phyloP scores from a whole-genome alignment of 2,329 filamentous ascomycete species.

The Pseudopyricularia javanii region DNA sequence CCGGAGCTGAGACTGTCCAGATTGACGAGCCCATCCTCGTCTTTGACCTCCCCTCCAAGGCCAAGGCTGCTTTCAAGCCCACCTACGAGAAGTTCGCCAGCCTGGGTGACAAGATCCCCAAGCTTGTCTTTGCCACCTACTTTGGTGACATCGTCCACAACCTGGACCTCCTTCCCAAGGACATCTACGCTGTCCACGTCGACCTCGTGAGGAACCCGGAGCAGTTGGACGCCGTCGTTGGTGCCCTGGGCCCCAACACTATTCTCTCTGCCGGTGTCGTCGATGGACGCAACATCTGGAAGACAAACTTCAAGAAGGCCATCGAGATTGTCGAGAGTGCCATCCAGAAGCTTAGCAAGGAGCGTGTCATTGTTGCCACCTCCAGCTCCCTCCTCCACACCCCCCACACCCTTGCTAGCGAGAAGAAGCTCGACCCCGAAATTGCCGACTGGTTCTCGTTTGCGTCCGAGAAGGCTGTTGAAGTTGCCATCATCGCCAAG shows the following conservation, averaged over 20 bases:
- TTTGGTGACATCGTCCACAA: conserved; percentile 99
- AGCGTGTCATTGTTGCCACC: conserved; percentile 91
- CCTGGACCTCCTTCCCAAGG: conserved; percentile 74
- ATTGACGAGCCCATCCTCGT: conserved; percentile 97
- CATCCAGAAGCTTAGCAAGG: conserved; percentile 90
- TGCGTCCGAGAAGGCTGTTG: conserved; percentile 83
- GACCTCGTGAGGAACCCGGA: conserved; percentile 98
- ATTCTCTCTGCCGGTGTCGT: conserved; percentile 92
- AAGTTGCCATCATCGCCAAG: conserved; percentile 91
- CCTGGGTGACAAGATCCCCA: conserved; percentile 70
- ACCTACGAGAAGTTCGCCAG: conserved; percentile 79
- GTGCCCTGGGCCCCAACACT: conserved; percentile 77
- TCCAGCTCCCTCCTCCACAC: conserved; percentile 98
- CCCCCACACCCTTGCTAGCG: conserved; percentile 91
- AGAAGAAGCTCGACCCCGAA: conserved; percentile 95
- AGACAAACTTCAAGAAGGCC: conserved; percentile 96
- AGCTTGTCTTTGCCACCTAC: conserved; percentile 89
- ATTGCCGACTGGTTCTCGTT: conserved; percentile 98
- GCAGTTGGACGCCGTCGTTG: conserved; percentile 79
- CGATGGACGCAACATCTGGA: conserved; percentile 99
- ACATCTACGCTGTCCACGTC: conserved; percentile 76
- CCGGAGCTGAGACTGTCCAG: conserved; percentile 92
- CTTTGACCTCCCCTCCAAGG: conserved; percentile 79
- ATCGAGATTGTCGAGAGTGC: conserved; percentile 85
- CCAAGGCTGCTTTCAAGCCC: conserved; percentile 96